phyloP scores from a whole-genome alignment of 2,329 filamentous ascomycete species.

The Aureobasidium pullulans region DNA sequence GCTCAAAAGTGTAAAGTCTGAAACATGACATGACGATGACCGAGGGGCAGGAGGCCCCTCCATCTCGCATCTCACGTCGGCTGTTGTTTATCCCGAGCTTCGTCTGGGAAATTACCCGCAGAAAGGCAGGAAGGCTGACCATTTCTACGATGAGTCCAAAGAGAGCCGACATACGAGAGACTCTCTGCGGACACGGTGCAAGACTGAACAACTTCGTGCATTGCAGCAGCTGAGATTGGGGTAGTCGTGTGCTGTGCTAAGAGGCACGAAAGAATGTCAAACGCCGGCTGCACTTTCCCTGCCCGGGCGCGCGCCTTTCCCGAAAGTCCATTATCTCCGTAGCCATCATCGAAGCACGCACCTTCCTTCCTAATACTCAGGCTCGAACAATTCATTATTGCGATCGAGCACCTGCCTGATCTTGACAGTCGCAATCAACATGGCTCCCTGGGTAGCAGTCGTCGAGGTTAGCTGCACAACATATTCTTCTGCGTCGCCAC shows the following conservation, averaged over 20 bases:
- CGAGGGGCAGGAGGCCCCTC: background rate
- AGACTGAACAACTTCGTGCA: no score
- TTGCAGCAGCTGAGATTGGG: no score
- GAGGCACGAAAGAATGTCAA: background rate
- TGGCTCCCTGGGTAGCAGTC: slow-evolving; percentile 12
- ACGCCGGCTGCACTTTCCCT: background rate
- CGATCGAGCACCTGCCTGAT: background rate
- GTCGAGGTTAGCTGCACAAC: slow-evolving; percentile 9
- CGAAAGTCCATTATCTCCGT: slow-evolving; percentile 1
- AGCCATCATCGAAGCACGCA: background rate
- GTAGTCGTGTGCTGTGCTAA: no score
- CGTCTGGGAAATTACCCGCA: no score
- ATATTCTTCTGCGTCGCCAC: background rate
- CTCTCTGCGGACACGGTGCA: no score
- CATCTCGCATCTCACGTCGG: slow-evolving; percentile 14
- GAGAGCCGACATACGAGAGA: no score
- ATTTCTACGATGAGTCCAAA: no score
- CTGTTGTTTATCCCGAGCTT: background rate
- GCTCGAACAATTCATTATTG: background rate
- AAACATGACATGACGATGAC: background rate
- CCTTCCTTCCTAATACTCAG: background rate
- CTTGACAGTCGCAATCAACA: background rate
- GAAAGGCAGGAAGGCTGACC: no score
- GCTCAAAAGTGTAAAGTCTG: slow-evolving; percentile 15
- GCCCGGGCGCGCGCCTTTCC: no score